Evolutionary conservation across 2,329 filamentous ascomycete species (phyloP).

Genomic region (Fusarium coicis): DNA sequence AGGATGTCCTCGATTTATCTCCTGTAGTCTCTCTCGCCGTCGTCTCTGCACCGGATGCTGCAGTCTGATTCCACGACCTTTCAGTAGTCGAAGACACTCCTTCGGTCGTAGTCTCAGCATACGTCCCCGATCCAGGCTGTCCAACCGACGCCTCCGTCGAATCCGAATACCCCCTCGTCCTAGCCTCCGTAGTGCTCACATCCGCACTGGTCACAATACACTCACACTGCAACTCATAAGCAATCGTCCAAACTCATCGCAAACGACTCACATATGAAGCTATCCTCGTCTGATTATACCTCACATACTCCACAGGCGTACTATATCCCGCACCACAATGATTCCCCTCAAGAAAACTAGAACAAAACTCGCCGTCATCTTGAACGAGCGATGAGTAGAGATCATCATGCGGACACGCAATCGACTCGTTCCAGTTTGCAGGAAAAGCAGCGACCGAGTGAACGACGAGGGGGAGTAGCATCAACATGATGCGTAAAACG

Average conservation of each 20-base stretch:
- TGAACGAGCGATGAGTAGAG: conserved; percentile 47
- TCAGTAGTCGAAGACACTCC: neutral
- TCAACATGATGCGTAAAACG: conserved; percentile 40
- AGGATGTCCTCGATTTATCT: neutral
- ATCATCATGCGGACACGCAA: conserved; percentile 43
- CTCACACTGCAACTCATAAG: conserved; percentile 39
- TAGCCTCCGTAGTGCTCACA: neutral
- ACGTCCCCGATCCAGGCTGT: conserved; percentile 18
- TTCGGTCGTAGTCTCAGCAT: neutral
- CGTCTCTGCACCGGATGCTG: neutral
- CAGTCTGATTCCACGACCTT: neutral
- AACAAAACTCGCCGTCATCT: conserved; percentile 46
- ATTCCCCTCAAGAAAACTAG: conserved; percentile 40
- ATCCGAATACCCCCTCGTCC: neutral
- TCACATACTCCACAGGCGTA: conserved; percentile 46
- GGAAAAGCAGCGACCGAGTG: conserved; percentile 15
- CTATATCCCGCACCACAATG: conserved; percentile 38
- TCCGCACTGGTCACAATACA: conserved; percentile 39
- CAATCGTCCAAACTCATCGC: neutral
- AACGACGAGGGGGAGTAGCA: conserved; percentile 24
- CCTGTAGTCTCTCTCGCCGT: neutral
- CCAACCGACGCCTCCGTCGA: conserved; percentile 9
- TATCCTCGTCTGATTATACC: conserved; percentile 44
- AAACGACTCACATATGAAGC: conserved; percentile 46
- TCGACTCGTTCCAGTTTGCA: conserved; percentile 28